These are phyloP conservation scores for Salix purpurea DNA, from an alignment of 345 rosid genomes.

Conservation along the genomic window DNA sequence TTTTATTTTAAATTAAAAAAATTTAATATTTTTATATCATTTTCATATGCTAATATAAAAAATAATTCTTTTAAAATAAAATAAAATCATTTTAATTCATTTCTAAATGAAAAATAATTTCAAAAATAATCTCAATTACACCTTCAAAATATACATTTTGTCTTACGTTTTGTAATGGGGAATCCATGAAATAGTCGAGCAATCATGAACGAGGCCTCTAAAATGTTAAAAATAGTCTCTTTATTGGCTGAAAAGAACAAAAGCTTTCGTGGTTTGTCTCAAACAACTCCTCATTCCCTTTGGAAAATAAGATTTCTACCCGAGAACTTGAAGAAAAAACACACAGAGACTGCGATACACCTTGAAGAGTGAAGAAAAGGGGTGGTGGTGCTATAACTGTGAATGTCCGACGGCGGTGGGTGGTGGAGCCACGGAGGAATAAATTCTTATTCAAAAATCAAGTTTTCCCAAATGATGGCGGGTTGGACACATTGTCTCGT, in stretches of 20 bases:
- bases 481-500: constrained; percentile 8
- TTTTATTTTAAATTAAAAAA: no score
- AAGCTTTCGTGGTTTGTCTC: no score
- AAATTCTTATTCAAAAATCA: background rate
- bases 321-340: background rate
- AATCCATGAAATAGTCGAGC: background rate
- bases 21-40: no score
- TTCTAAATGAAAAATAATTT: no score
- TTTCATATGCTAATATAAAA: no score
- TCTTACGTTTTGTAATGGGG: background rate
- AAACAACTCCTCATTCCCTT: background rate
- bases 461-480: background rate
- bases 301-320: background rate
- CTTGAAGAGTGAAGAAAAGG: no score
- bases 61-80: no score
- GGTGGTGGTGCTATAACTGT: background rate
- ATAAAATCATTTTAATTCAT: no score
- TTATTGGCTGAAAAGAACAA: no score
- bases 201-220: background rate
- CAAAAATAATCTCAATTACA: rapidly evolving
- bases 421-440: constrained; percentile 7
- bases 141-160: no score
- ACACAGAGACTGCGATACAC: no score
- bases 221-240: background rate
- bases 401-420: background rate